phyloP scores from a whole-genome alignment of 495 filamentous ascomycete genomes.

The Xylaria acuta region DNA sequence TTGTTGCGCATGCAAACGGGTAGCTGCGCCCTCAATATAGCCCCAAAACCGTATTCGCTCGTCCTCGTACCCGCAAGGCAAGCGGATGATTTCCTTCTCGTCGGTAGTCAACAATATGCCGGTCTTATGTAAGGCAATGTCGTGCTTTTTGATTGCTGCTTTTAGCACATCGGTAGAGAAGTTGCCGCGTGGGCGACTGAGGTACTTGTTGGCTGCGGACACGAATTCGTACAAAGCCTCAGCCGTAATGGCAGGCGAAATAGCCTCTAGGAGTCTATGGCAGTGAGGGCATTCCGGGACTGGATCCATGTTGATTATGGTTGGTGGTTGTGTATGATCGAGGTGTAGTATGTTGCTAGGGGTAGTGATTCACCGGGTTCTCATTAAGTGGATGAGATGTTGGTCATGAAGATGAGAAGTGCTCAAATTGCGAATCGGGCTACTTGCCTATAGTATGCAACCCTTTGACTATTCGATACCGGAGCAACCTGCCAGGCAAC shows the following conservation, averaged over 20 bases:
- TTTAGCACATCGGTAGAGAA: not conserved
- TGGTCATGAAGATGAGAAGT: not conserved
- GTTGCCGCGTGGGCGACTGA: not conserved
- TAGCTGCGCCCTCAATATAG: not conserved
- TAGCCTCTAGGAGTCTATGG: not conserved
- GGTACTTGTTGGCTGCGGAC: not conserved
- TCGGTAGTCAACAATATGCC: not conserved
- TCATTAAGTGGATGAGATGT: not conserved
- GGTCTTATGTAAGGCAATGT: not conserved
- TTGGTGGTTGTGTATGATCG: not conserved
- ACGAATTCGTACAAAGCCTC: not conserved
- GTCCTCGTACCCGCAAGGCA: not conserved
- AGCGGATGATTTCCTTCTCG: not conserved
- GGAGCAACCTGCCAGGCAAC: not conserved
- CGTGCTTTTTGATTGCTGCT: not conserved
- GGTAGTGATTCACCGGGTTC: not conserved
- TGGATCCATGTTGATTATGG: not conserved
- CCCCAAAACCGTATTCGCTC: not conserved
- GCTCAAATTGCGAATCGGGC: not conserved
- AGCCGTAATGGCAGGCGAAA: not conserved
- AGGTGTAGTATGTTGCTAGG: not conserved
- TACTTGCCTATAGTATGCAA: not conserved
- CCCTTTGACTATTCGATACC: not conserved
- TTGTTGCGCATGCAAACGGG: not conserved
- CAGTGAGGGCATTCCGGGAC: not conserved